Conservation (phyloP, 345 rosid genomes). For the Clarkia xantiana region DNA sequence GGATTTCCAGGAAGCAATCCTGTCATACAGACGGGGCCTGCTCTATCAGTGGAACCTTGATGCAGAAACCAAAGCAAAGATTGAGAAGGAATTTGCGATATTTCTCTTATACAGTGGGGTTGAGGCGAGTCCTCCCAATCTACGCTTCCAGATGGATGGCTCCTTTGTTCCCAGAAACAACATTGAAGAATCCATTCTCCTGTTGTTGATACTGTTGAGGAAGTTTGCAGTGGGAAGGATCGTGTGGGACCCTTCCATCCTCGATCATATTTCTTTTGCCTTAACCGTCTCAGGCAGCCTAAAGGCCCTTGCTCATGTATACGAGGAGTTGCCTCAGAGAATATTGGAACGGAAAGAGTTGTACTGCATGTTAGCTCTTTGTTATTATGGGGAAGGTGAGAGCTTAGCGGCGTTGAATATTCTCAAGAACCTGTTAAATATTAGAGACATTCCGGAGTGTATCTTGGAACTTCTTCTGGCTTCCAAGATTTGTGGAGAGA, state of each 20-base stretch:
- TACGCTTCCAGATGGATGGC: slow-evolving; percentile 44
- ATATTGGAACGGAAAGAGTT: slow-evolving; percentile 24
- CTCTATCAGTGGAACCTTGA: slow-evolving; percentile 57
- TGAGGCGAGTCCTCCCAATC: slow-evolving; percentile 50
- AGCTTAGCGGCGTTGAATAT: slow-evolving; percentile 44
- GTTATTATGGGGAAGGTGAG: slow-evolving; percentile 48
- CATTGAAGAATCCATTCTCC: slow-evolving; percentile 52
- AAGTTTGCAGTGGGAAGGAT: slow-evolving; percentile 32
- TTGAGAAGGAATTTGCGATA: slow-evolving; percentile 49
- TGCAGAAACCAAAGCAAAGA: slow-evolving; percentile 31
- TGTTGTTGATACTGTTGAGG: slow-evolving; percentile 36
- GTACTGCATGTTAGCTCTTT: slow-evolving; percentile 36
- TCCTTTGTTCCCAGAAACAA: slow-evolving; percentile 63
- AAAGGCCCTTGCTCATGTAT: slow-evolving; percentile 33
- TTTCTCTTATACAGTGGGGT: slow-evolving; percentile 54
- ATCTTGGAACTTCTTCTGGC: slow-evolving; percentile 39
- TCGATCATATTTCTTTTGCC: slow-evolving; percentile 60
- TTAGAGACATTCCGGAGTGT: slow-evolving; percentile 28
- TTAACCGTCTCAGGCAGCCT: slow-evolving; percentile 41
- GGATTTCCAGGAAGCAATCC: slow-evolving; percentile 36
- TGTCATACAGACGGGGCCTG: slow-evolving; percentile 48
- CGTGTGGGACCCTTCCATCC: slow-evolving; percentile 51
- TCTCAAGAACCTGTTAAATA: slow-evolving; percentile 32
- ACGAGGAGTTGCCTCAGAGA: slow-evolving; percentile 50
- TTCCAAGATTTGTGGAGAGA: slow-evolving; percentile 50